Percentiles rank a stretch among this genome's conserved stretches.
Evolutionary conservation across 23 red algal species (phyloP).

Genomic region (Gracilaria vermiculophylla): DNA sequence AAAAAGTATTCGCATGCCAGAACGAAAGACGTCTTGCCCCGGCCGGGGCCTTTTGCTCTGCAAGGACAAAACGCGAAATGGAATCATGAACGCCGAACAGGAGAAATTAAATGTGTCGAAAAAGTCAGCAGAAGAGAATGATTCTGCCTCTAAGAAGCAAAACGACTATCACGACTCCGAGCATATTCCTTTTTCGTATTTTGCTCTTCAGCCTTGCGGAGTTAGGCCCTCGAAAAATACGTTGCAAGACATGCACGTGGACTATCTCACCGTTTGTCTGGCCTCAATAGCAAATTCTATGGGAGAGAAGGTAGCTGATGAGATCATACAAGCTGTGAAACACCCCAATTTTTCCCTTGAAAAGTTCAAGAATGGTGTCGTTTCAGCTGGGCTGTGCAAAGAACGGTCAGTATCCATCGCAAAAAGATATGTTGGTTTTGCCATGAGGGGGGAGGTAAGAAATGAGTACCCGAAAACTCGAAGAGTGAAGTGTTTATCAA

Average conservation of each 20-base stretch:
- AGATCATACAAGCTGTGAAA: neutral
- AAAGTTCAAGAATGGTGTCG: neutral
- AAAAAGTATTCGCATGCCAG: neutral
- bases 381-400: neutral
- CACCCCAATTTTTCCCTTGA: neutral
- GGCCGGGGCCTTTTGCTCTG: neutral
- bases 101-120: neutral
- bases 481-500: no score
- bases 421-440: neutral
- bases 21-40: neutral
- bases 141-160: neutral
- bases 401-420: neutral
- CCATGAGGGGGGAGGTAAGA: neutral
- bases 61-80: neutral
- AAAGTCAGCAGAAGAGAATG: neutral
- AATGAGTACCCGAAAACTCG: no score
- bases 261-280: neutral
- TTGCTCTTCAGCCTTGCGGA: neutral
- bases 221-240: neutral
- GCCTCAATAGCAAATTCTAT: neutral
- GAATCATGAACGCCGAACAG: neutral
- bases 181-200: neutral
- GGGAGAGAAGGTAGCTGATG: neutral
- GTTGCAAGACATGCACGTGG: neutral
- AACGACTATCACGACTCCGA: no score